Percentiles rank a stretch among this genome's conserved stretches.
Evolutionary conservation across 768 basidiomycete species (phyloP).

Genomic region (Russula sp.): DNA sequence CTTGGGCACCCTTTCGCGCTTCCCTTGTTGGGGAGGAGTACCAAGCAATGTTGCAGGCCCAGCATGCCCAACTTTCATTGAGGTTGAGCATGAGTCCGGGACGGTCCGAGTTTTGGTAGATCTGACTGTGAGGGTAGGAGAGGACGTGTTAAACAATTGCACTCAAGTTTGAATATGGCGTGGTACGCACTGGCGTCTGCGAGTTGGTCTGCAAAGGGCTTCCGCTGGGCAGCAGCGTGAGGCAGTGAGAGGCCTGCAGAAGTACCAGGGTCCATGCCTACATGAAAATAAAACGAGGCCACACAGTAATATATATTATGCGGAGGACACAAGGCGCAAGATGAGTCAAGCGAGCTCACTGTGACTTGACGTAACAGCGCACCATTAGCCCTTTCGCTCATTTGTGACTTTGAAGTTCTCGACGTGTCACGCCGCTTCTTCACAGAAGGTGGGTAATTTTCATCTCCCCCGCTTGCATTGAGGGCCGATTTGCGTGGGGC

Average conservation of each 20-base stretch:
- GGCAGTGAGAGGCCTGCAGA: neutral
- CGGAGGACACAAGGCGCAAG: neutral
- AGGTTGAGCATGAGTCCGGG: neutral
- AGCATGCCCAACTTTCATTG: neutral
- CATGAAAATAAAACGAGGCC: neutral
- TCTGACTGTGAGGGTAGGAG: neutral
- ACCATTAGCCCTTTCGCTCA: neutral
- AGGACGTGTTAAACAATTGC: neutral
- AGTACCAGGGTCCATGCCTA: neutral
- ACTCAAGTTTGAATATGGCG: neutral
- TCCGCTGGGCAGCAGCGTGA: neutral
- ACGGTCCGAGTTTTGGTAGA: neutral
- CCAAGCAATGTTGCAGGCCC: neutral
- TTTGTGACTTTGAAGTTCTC: neutral
- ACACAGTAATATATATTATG: neutral
- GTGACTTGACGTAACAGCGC: neutral
- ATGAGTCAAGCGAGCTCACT: neutral
- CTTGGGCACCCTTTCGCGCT: neutral
- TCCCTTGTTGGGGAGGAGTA: neutral
- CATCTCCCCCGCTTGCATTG: neutral
- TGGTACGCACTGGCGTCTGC: constrained; percentile 16
- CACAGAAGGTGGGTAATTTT: neutral
- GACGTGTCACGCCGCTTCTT: neutral
- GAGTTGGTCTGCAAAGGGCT: constrained; percentile 11
- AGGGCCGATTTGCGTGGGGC: constrained; percentile 4